phyloP scores from a whole-genome alignment of 2,329 filamentous ascomycete species.

The Lasiodiplodia sp. region DNA sequence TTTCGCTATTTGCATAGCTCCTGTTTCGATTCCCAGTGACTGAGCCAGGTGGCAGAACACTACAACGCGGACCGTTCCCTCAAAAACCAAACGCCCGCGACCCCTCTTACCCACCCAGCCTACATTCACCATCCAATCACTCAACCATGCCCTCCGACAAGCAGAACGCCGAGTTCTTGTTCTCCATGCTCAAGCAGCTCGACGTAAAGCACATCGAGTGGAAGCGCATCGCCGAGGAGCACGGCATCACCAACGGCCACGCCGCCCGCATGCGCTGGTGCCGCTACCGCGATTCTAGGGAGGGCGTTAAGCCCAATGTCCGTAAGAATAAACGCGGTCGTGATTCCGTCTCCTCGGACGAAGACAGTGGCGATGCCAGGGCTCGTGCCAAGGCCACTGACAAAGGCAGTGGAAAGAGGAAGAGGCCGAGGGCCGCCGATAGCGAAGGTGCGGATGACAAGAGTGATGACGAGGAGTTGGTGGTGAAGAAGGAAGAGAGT shows the following conservation, averaged over 20 bases:
- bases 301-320: constrained; percentile 36
- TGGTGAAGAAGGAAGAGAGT: not conserved
- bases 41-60: not conserved
- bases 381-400: not conserved
- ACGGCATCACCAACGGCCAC: constrained; percentile 63
- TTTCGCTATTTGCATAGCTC: not conserved
- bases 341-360: not conserved
- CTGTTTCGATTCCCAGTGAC: too few species aligned
- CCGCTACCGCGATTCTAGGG: constrained; percentile 62
- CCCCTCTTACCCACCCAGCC: not conserved
- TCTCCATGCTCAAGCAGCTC: constrained; percentile 63
- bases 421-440: not conserved
- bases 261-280: constrained; percentile 65
- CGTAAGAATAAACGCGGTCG: not conserved
- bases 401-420: not conserved
- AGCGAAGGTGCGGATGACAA: not conserved
- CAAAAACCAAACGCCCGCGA: too few species aligned
- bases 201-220: constrained; percentile 64
- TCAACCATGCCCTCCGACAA: constrained; percentile 55
- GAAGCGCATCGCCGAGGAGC: constrained; percentile 57
- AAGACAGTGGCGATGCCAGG: not conserved
- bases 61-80: not conserved
- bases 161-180: constrained; percentile 60
- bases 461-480: constrained; percentile 8
- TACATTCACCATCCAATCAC: not conserved